These are phyloP conservation scores for Fragaria iinumae DNA, from an alignment of 306 rosid genomes.

Conservation along the genomic window DNA sequence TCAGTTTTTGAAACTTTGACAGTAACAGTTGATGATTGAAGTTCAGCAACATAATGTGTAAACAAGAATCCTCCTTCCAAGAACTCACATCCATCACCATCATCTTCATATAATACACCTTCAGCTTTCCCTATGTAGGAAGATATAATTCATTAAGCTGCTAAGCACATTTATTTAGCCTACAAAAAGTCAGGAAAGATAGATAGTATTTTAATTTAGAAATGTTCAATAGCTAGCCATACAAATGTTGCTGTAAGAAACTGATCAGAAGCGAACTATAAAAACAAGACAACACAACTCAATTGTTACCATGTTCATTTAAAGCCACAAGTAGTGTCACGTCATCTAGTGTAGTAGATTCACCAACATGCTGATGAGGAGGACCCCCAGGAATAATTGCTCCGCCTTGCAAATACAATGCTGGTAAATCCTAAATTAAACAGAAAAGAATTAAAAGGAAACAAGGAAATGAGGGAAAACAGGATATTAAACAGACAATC, in stretches of 20 bases:
- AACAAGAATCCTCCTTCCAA: conserved; percentile 64
- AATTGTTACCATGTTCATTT: conserved; percentile 60
- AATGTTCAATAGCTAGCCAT: neutral
- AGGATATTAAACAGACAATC: neutral
- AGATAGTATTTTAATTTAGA: neutral
- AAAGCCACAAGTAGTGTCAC: conserved; percentile 86
- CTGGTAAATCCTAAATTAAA: conserved; percentile 82
- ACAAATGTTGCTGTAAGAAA: neutral
- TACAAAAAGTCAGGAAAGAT: neutral
- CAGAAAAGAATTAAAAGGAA: conserved; percentile 2
- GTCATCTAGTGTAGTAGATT: conserved; percentile 73
- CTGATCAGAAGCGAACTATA: neutral
- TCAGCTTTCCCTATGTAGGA: conserved; percentile 73
- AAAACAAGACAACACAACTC: neutral
- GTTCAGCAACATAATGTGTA: conserved; percentile 76
- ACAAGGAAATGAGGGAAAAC: neutral
- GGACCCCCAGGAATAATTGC: conserved; percentile 79
- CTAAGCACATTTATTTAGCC: neutral
- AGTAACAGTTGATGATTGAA: conserved; percentile 57
- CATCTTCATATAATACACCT: conserved; percentile 87
- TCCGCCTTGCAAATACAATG: conserved; percentile 82
- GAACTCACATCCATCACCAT: conserved; percentile 91
- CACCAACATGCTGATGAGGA: conserved; percentile 79
- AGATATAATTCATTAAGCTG: conserved; percentile 15
- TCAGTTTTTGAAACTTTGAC: conserved; percentile 59